phyloP scores from a whole-genome alignment of 78 protist species.

The Anaeramoeba ignava region DNA sequence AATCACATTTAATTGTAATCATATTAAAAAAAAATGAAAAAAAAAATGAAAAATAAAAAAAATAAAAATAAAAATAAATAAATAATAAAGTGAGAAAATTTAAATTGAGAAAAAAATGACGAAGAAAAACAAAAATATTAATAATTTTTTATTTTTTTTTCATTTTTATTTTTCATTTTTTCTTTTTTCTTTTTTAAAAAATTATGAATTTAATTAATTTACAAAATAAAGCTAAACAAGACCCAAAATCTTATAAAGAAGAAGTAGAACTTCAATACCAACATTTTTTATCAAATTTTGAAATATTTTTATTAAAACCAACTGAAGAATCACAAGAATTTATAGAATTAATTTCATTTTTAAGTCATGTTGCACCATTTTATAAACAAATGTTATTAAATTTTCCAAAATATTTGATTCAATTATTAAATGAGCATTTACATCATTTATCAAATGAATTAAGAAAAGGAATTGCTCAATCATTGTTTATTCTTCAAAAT shows the following conservation, averaged over 20 bases:
- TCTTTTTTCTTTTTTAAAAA: no score
- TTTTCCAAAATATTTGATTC: neutral
- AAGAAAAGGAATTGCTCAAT: neutral
- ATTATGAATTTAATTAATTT: neutral
- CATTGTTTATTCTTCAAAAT: neutral
- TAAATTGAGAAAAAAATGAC: no score
- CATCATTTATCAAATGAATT: neutral
- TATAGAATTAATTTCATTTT: neutral
- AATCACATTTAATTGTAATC: no score
- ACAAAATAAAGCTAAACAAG: neutral
- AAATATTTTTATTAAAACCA: neutral
- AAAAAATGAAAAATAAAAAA: no score
- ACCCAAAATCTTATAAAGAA: neutral
- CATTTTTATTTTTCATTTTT: no score
- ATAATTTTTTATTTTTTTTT: no score
- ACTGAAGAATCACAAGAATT: neutral
- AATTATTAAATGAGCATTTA: neutral
- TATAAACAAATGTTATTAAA: neutral
- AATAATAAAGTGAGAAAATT: no score
- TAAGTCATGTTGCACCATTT: neutral
- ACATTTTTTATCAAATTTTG: neutral
- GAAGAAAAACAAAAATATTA: no score
- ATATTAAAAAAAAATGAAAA: no score
- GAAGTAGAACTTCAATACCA: neutral
- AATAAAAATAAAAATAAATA: no score